These are phyloP conservation scores for Verticillium zaregamsianum DNA, from an alignment of 2,329 filamentous ascomycete species.

Conservation along the genomic window DNA sequence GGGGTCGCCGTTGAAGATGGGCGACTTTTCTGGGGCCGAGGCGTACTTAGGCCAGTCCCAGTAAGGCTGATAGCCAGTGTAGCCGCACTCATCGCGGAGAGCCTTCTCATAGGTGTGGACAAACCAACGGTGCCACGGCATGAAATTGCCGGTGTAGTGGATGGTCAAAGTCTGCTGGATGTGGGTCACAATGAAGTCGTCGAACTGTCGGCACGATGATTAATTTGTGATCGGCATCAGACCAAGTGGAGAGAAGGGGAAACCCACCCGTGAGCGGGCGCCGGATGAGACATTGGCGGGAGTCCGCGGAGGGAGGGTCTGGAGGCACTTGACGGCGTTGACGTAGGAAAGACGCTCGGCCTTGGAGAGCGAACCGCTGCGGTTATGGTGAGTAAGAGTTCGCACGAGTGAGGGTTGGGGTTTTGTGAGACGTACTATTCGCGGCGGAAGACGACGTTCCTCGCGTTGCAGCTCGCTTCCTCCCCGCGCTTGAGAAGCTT, in stretches of 20 bases:
- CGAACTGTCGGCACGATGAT: slow-evolving; percentile 19
- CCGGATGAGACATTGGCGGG: slow-evolving; percentile 32
- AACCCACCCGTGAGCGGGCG: slow-evolving; percentile 27
- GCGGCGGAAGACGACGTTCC: slow-evolving; percentile 19
- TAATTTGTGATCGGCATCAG: neutral
- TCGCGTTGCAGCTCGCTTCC: slow-evolving; percentile 16
- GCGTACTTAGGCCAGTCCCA: slow-evolving; percentile 46
- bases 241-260: neutral
- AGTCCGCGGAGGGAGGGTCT: slow-evolving; percentile 28
- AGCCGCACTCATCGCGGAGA: slow-evolving; percentile 36
- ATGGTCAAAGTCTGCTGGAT: slow-evolving; percentile 33
- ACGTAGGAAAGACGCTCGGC: slow-evolving; percentile 34
- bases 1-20: slow-evolving; percentile 47
- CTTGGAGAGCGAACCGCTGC: slow-evolving; percentile 23
- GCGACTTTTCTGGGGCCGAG: slow-evolving; percentile 37
- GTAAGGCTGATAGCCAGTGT: slow-evolving; percentile 35
- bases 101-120: slow-evolving; percentile 31
- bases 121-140: slow-evolving; percentile 41
- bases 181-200: slow-evolving; percentile 35
- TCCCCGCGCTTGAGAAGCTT: slow-evolving; percentile 14
- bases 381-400: neutral
- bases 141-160: slow-evolving; percentile 28
- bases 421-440: slow-evolving; percentile 22
- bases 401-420: neutral
- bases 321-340: slow-evolving; percentile 39